A percentile compares a stretch with the other conserved stretches of the same genome.
These are phyloP conservation scores for Lecanicillium sp. DNA, from an alignment of 2,329 filamentous ascomycete species.

Conservation along the genomic window DNA sequence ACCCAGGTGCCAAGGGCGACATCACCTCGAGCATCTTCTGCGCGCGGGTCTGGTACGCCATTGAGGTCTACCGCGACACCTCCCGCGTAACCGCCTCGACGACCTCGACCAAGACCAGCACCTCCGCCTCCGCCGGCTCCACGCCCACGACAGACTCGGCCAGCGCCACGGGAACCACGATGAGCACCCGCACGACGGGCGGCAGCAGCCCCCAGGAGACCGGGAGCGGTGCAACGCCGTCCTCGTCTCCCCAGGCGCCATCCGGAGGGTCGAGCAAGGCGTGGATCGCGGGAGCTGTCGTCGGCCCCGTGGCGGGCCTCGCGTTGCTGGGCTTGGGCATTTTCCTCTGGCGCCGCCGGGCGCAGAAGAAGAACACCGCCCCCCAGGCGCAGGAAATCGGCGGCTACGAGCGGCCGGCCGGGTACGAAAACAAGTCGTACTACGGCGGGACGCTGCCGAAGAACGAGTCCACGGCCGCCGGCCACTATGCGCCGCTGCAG, in stretches of 20 bases:
- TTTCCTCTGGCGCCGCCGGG: constrained; percentile 5
- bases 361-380: neutral
- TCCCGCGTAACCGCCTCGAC: neutral
- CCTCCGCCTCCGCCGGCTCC: constrained; percentile 2
- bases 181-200: neutral
- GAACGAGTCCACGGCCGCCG: neutral
- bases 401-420: constrained; percentile 7
- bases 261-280: constrained; percentile 5
- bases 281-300: constrained; percentile 9
- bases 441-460: constrained; percentile 9
- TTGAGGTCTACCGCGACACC: constrained; percentile 11
- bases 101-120: neutral
- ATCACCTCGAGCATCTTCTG: constrained; percentile 12
- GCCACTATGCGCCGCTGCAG: constrained; percentile 9
- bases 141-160: constrained; percentile 8
- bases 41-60: constrained; percentile 9
- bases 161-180: neutral
- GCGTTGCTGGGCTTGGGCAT: constrained; percentile 6
- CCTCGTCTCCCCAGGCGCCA: neutral
- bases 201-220: neutral
- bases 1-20: constrained; percentile 1
- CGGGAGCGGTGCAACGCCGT: neutral
- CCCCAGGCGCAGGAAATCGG: constrained; percentile 5
- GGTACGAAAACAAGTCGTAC: constrained; percentile 4
- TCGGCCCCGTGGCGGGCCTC: constrained; percentile 2